Percentiles rank a stretch among this genome's conserved stretches.
Conservation (phyloP, 1,284 basidiomycete genomes). For the Dichomitus squalens region DNA sequence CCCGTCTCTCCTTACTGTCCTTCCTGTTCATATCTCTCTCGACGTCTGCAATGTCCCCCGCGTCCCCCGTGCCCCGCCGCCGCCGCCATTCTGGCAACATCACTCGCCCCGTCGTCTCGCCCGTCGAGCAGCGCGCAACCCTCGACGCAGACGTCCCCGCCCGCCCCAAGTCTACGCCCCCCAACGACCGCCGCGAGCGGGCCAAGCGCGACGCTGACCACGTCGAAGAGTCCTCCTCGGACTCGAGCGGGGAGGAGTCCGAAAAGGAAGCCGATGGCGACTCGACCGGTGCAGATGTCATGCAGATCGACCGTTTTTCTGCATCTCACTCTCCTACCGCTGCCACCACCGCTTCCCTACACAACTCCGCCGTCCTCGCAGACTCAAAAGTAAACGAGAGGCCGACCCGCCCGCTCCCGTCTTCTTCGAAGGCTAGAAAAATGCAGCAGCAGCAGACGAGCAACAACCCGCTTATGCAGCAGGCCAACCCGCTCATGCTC, state of each 20-base stretch:
- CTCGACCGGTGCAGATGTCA: conserved; percentile 7
- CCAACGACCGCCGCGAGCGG: conserved; percentile 33
- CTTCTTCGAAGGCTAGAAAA: conserved; percentile 46
- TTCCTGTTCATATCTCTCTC: background rate
- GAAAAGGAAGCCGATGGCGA: conserved; percentile 22
- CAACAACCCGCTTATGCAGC: conserved; percentile 39
- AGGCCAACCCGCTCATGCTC: conserved; percentile 76
- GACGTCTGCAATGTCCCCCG: conserved; percentile 18
- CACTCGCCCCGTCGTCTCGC: conserved; percentile 29
- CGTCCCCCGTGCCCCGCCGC: conserved; percentile 28
- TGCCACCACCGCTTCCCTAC: conserved; percentile 5
- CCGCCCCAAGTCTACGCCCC: conserved; percentile 41
- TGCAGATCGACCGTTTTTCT: conserved; percentile 31
- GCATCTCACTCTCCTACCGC: conserved; percentile 20
- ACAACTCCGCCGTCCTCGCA: conserved; percentile 13
- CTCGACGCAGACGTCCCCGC: conserved; percentile 29
- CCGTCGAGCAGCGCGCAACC: conserved; percentile 19
- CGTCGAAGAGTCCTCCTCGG: conserved; percentile 19
- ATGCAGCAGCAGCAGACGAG: conserved; percentile 34
- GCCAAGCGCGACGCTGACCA: conserved; percentile 21
- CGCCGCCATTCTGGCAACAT: conserved; percentile 39
- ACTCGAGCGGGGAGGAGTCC: conserved; percentile 21
- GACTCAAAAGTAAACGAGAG: conserved; percentile 31
- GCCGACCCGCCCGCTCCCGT: conserved; percentile 51
- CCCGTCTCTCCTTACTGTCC: conserved; percentile 1